Conservation (phyloP, 2,329 filamentous ascomycete genomes). For the Sarocladium brachiariae region DNA sequence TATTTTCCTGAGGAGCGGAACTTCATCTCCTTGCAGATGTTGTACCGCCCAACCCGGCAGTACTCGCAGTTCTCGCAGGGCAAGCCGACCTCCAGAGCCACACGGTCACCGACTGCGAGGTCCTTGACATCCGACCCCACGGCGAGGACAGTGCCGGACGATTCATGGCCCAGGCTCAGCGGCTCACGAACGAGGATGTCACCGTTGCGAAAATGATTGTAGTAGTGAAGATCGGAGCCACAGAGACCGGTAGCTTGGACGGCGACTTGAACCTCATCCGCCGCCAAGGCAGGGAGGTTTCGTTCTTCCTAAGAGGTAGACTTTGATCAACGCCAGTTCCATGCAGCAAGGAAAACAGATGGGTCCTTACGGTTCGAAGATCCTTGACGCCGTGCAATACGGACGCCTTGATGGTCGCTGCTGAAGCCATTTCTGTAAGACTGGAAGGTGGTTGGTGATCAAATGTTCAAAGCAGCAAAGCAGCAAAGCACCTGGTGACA, state of each 20-base stretch:
- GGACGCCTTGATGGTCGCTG: constrained; percentile 36
- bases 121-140: constrained; percentile 49
- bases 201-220: constrained; percentile 58
- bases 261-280: constrained; percentile 53
- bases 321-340: not conserved
- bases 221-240: constrained; percentile 63
- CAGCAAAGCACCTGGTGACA: no score
- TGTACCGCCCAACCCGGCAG: constrained; percentile 50
- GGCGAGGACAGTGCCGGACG: constrained; percentile 61
- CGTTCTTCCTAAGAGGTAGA: constrained; percentile 49
- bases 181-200: constrained; percentile 62
- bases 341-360: not conserved
- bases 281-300: constrained; percentile 43
- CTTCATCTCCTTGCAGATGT: constrained; percentile 51
- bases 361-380: constrained; percentile 37
- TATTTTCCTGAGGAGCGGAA: constrained; percentile 53
- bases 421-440: not conserved
- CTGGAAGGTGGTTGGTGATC: not conserved
- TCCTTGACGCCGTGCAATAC: constrained; percentile 48
- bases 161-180: constrained; percentile 76
- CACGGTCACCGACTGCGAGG: constrained; percentile 60
- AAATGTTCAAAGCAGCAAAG: not conserved
- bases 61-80: constrained; percentile 54
- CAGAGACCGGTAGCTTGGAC: constrained; percentile 59
- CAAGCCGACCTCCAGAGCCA: constrained; percentile 71